Conservation (phyloP, 371 early-diverging fungal genomes). For the Apophysomyces ossiformis region DNA sequence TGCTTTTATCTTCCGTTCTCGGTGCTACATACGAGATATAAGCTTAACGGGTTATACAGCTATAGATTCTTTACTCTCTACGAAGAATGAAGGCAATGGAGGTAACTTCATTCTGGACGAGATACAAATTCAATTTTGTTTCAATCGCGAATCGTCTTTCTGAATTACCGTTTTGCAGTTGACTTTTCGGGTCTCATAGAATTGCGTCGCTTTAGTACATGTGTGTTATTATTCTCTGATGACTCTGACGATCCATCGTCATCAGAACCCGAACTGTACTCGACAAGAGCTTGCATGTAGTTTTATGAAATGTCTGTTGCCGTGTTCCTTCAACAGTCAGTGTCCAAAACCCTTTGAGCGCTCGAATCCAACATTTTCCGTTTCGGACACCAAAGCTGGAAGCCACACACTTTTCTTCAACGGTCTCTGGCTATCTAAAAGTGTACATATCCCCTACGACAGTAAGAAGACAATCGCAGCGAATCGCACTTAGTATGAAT, state of each 20-base stretch:
- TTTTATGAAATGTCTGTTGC: background rate
- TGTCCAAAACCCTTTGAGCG: background rate
- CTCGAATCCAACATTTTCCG: too few species aligned
- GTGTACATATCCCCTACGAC: too few species aligned
- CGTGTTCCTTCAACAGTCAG: background rate
- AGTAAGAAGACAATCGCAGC: too few species aligned
- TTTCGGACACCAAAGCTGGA: too few species aligned
- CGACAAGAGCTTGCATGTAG: background rate
- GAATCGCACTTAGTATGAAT: too few species aligned
- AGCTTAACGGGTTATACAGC: background rate
- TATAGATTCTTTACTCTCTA: constrained; percentile 11
- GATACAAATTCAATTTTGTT: background rate
- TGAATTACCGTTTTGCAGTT: background rate
- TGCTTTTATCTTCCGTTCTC: constrained; percentile 10
- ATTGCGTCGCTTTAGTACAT: background rate
- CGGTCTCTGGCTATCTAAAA: too few species aligned
- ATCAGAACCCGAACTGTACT: background rate
- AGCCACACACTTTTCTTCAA: too few species aligned
- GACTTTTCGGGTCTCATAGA: background rate
- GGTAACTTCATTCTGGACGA: constrained; percentile 12
- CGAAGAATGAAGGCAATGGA: constrained; percentile 18
- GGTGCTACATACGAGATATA: background rate
- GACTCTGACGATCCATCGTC: background rate
- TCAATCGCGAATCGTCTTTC: background rate
- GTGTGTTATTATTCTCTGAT: background rate